phyloP scores from a whole-genome alignment of 352 stramenopile genomes.

The Pythium monospermum region DNA sequence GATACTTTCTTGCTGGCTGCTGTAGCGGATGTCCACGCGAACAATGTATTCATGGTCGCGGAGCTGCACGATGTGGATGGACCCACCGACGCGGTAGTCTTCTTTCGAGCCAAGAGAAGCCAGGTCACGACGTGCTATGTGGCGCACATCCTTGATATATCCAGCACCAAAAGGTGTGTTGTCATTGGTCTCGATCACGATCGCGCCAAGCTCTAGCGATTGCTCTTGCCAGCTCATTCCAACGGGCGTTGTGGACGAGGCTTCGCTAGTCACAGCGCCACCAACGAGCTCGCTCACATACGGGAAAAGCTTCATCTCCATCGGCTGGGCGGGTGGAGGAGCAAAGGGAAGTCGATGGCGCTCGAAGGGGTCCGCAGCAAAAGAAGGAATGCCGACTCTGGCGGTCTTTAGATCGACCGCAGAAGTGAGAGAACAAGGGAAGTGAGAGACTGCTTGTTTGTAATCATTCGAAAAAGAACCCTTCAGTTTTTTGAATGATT shows the following conservation, averaged over 20 bases:
- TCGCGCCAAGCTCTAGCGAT: constrained; percentile 7
- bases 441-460: no score
- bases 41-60: neutral
- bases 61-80: constrained; percentile 4
- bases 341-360: no score
- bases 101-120: neutral
- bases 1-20: neutral
- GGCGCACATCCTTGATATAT: constrained; percentile 6
- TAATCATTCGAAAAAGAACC: no score
- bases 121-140: constrained; percentile 16
- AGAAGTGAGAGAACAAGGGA: no score
- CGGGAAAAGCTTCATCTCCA: neutral
- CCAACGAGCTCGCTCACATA: constrained; percentile 3
- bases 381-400: no score
- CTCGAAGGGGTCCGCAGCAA: no score
- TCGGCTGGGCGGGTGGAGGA: no score
- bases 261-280: no score
- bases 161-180: no score
- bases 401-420: no score
- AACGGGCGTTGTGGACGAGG: neutral
- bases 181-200: constrained; percentile 5
- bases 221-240: constrained; percentile 18
- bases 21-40: constrained; percentile 6
- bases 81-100: constrained; percentile 3
- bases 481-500: no score